phyloP scores from a whole-genome alignment of 2,329 filamentous ascomycete species.

The Aspergillus clavatus region DNA sequence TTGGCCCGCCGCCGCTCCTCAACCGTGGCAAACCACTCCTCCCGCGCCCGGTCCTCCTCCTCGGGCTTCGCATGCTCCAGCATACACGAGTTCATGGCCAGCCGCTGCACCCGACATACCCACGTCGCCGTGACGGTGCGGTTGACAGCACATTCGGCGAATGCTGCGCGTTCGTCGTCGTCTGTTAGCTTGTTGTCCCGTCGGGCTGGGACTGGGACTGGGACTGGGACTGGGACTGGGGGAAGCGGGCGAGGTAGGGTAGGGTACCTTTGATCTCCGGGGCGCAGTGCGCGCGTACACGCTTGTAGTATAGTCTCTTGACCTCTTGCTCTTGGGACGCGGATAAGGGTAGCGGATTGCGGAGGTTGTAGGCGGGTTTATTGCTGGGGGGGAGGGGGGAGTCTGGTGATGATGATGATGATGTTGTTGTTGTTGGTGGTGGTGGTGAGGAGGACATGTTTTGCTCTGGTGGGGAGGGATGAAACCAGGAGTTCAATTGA shows the following conservation, averaged over 20 bases:
- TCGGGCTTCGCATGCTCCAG: constrained; percentile 73
- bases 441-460: no score
- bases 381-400: no score
- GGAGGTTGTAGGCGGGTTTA: no score
- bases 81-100: constrained; percentile 94
- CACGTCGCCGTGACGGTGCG: constrained; percentile 86
- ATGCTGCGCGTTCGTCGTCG: constrained; percentile 55
- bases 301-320: constrained; percentile 71
- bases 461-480: no score
- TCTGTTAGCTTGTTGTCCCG: not conserved
- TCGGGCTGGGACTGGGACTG: not conserved
- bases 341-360: constrained; percentile 78
- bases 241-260: not conserved
- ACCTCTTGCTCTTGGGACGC: constrained; percentile 78
- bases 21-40: constrained; percentile 84
- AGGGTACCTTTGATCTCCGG: constrained; percentile 68
- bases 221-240: no score
- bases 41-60: constrained; percentile 80
- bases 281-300: constrained; percentile 70
- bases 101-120: constrained; percentile 72
- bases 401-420: no score
- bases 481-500: no score
- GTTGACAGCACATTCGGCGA: constrained; percentile 81
- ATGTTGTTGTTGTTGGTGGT: no score
- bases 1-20: constrained; percentile 64